Evolutionary conservation across 768 basidiomycete genomes (phyloP).

Genomic region (Leccinum longicurvipes): DNA sequence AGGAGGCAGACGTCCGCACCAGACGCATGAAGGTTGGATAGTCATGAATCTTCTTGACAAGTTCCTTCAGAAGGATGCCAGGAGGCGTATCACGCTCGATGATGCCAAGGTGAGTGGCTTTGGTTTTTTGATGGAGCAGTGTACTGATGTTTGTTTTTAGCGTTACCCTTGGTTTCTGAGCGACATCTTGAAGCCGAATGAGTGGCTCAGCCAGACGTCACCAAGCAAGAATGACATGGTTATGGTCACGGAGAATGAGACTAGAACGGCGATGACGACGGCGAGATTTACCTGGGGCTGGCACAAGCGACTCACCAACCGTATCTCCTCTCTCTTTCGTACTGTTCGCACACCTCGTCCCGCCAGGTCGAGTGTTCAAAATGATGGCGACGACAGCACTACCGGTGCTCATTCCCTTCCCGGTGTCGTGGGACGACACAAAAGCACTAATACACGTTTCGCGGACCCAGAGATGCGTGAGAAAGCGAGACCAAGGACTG

Average conservation of each 20-base stretch:
- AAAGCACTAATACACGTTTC: conserved; percentile 18
- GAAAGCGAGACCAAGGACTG: conserved; percentile 27
- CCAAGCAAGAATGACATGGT: conserved; percentile 47
- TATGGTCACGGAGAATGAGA: conserved; percentile 72
- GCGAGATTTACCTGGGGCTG: conserved; percentile 63
- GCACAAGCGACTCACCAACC: conserved; percentile 39
- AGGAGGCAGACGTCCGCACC: conserved; percentile 53
- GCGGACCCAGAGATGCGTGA: conserved; percentile 16
- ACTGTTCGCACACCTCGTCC: conserved; percentile 34
- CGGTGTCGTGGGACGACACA: conserved; percentile 22
- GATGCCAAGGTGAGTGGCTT: conserved; percentile 68
- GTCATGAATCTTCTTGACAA: conserved; percentile 71
- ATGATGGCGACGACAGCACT: conserved; percentile 20
- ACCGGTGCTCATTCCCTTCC: conserved; percentile 35
- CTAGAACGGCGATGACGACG: conserved; percentile 65
- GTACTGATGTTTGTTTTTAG: conserved; percentile 34
- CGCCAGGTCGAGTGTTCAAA: conserved; percentile 9
- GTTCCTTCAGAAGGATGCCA: conserved; percentile 78
- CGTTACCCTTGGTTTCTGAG: conserved; percentile 61
- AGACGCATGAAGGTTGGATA: conserved; percentile 50
- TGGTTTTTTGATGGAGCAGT: neutral
- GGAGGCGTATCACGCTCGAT: conserved; percentile 69
- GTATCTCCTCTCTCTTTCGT: conserved; percentile 52
- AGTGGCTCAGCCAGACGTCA: conserved; percentile 69
- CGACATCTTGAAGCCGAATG: conserved; percentile 60